phyloP scores from a whole-genome alignment of 148 eudicot species.

The Oxyria digyna region DNA sequence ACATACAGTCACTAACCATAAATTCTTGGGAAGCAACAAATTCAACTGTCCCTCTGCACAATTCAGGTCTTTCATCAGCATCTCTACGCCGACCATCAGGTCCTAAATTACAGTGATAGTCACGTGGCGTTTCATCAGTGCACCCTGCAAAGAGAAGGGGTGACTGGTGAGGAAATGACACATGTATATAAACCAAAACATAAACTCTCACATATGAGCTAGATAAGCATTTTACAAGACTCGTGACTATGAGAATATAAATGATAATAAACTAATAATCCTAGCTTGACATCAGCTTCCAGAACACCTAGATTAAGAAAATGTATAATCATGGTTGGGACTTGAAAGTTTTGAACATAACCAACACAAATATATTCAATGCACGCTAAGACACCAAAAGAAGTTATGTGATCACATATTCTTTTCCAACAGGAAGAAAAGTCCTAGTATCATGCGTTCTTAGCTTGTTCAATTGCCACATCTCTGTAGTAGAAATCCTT shows the following conservation, averaged over 20 bases:
- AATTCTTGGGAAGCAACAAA: slow-evolving; percentile 90
- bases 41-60: slow-evolving; percentile 96
- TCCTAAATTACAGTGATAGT: slow-evolving; percentile 89
- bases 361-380: background rate
- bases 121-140: slow-evolving; percentile 94
- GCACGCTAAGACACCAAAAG: background rate
- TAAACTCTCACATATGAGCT: background rate
- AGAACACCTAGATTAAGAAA: background rate
- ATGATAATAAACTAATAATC: background rate
- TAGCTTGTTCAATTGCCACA: background rate
- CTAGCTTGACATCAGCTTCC: background rate
- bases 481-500: background rate
- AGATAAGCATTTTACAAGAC: background rate
- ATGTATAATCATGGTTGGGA: background rate
- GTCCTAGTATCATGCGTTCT: background rate
- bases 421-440: too few relatives aligned
- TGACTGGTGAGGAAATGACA: background rate
- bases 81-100: slow-evolving; percentile 98
- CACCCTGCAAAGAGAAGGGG: slow-evolving; percentile 44
- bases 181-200: background rate
- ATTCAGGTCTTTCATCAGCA: slow-evolving; percentile 97
- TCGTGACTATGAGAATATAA: background rate
- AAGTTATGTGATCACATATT: background rate
- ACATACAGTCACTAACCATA: slow-evolving; percentile 33
- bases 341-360: background rate